Percentiles rank a stretch among this genome's conserved stretches.
Conservation (phyloP, 768 basidiomycete genomes). For the Sporobolomyces roseus region DNA sequence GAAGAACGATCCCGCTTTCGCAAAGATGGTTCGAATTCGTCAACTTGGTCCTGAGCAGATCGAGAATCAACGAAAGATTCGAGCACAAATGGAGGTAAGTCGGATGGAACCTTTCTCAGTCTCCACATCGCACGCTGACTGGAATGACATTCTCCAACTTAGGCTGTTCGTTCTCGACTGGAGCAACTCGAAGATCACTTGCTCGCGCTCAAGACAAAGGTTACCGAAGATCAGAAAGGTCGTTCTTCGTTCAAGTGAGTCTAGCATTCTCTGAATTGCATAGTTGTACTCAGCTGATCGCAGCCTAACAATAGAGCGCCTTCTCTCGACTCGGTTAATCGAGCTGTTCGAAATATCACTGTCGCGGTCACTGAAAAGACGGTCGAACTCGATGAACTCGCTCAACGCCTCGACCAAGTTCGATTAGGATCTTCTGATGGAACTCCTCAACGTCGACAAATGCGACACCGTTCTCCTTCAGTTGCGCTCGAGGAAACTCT, state of each 20-base stretch:
- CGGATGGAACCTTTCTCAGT: background rate
- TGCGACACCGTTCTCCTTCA: constrained; percentile 3
- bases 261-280: background rate
- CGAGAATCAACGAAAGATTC: constrained; percentile 72
- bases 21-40: constrained; percentile 65
- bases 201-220: constrained; percentile 63
- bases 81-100: constrained; percentile 63
- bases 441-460: background rate
- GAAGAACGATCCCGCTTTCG: constrained; percentile 71
- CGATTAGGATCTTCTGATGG: constrained; percentile 23
- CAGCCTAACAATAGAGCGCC: constrained; percentile 61
- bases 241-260: constrained; percentile 35
- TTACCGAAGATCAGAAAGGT: constrained; percentile 54
- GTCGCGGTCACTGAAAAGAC: constrained; percentile 46
- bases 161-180: constrained; percentile 69
- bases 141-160: background rate
- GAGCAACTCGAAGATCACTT: constrained; percentile 76
- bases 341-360: constrained; percentile 81
- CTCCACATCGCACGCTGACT: no score
- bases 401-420: constrained; percentile 43
- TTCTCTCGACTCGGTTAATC: constrained; percentile 75
- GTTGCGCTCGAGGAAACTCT: constrained; percentile 30
- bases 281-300: background rate
- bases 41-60: constrained; percentile 84
- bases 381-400: constrained; percentile 49